A percentile compares a stretch with the other conserved stretches of the same genome.
phyloP scores from a whole-genome alignment of 1,284 basidiomycete species.

The Rhodofomes roseus region DNA sequence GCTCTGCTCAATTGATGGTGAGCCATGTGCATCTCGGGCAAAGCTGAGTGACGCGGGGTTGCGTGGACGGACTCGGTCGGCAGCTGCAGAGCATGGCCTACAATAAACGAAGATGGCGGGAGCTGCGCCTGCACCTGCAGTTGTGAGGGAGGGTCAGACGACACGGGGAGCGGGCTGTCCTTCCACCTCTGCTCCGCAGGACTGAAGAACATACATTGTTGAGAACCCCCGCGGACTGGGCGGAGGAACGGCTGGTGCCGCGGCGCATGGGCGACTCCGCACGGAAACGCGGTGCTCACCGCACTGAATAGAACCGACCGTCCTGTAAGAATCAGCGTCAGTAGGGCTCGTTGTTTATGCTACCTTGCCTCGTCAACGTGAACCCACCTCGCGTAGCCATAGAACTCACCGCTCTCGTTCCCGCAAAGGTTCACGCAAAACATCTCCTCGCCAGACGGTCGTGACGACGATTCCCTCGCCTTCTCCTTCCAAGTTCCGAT shows the following conservation, averaged over 20 bases:
- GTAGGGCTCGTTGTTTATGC: background rate
- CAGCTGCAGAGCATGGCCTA: background rate
- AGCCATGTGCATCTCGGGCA: conserved; percentile 43
- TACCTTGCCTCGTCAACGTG: background rate
- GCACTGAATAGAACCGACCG: conserved; percentile 56
- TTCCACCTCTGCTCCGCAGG: conserved; percentile 39
- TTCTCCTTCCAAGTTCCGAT: conserved; percentile 50
- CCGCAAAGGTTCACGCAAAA: conserved; percentile 87
- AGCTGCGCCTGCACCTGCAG: background rate
- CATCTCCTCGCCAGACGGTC: conserved; percentile 8
- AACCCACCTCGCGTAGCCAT: conserved; percentile 77
- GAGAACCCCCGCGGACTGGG: conserved; percentile 11
- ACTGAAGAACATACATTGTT: conserved; percentile 31
- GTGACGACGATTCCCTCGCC: conserved; percentile 14
- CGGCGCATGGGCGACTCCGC: conserved; percentile 31
- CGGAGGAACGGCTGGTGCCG: conserved; percentile 14
- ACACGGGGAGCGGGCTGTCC: conserved; percentile 31
- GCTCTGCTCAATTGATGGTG: conserved; percentile 32
- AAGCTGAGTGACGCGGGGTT: conserved; percentile 38
- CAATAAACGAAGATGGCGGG: background rate
- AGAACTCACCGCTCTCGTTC: conserved; percentile 90
- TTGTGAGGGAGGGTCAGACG: conserved; percentile 9
- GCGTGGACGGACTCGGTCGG: background rate
- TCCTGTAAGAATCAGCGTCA: conserved; percentile 37
- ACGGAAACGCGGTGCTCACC: conserved; percentile 49